Base-by-base conservation (phyloP, 2,329 filamentous ascomycete genomes). In the Fusarium aywerte region DNA sequence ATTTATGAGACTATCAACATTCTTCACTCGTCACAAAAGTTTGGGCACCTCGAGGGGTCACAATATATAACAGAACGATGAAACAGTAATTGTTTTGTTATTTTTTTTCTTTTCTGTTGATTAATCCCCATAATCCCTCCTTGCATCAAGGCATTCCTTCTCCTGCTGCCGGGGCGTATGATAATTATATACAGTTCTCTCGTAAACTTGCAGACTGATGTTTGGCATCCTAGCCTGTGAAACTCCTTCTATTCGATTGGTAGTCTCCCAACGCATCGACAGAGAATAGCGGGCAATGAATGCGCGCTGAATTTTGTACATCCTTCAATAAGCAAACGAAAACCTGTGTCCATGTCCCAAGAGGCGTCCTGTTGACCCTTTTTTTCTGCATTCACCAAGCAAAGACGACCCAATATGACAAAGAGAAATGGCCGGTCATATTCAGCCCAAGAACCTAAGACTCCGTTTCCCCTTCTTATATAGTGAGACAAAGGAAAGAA, bases 401-500 rank as follows among this genome's bases (percentile, higher is more conserved):
- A 44, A 57, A 60, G 47, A 70, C 58, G 33, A 45, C 42, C 56
- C 58, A 66, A 67, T 29, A 65, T 59, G 57, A 57, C 61, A 62
- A 36, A 62, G 57, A 67, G 59, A 62, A 66, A 65, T 62, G 61
- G 66, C 58, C 55, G 65, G 47, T 69, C 65, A 67, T 62, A 49
- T 64, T 67, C 63, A 73, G 62, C 70, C 62, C 62, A 68, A 62
- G 62, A 68, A 66, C 73, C 70, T 44, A 35, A 50, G 61, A 73
- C 73, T 71, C 74, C 74, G 52, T 53, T 60, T 64, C 67, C 65
- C 62, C 64, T 47, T 69, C 64, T 66, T 71, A 69, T 73, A 66
- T 73, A 71, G 31, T 67, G 50, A 67, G 59, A 77, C 74, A 76
- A 72, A 76, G 56, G 74, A 73, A 76, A 74, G 58, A 70, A 69